phyloP scores from a whole-genome alignment of 768 basidiomycete species.

The Leccinum pellstonianum region DNA sequence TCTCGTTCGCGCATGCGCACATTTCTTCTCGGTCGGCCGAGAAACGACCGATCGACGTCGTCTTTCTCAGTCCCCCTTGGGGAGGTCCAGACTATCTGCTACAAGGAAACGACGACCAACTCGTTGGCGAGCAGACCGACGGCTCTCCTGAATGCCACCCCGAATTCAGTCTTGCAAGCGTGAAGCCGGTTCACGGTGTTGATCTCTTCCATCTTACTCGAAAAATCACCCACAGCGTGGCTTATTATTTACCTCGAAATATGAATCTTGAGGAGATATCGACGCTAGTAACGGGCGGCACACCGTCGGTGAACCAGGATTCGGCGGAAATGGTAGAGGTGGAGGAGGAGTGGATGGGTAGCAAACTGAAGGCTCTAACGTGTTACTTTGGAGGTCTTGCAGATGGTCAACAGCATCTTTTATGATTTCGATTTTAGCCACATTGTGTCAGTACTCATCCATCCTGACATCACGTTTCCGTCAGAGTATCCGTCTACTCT shows the following conservation, averaged over 20 bases:
- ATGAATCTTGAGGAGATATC: constrained; percentile 71
- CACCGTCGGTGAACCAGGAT: constrained; percentile 4
- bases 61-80: constrained; percentile 96
- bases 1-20: constrained; percentile 69
- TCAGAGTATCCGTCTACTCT: background rate
- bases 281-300: constrained; percentile 35
- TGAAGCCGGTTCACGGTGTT: constrained; percentile 78
- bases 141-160: constrained; percentile 36
- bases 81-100: constrained; percentile 78
- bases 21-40: constrained; percentile 25
- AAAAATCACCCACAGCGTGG: constrained; percentile 75
- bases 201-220: constrained; percentile 78
- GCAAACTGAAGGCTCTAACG: constrained; percentile 89
- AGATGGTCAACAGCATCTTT: constrained; percentile 63
- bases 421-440: constrained; percentile 27
- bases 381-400: constrained; percentile 91
- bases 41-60: constrained; percentile 71
- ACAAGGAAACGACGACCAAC: constrained; percentile 6
- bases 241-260: constrained; percentile 89
- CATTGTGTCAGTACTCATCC: background rate
- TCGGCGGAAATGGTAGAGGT: constrained; percentile 71
- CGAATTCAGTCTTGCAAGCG: constrained; percentile 66
- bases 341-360: constrained; percentile 96
- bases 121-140: background rate
- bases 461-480: background rate